Conservation (phyloP, 2,329 filamentous ascomycete species). For the Xylaria sp. region DNA sequence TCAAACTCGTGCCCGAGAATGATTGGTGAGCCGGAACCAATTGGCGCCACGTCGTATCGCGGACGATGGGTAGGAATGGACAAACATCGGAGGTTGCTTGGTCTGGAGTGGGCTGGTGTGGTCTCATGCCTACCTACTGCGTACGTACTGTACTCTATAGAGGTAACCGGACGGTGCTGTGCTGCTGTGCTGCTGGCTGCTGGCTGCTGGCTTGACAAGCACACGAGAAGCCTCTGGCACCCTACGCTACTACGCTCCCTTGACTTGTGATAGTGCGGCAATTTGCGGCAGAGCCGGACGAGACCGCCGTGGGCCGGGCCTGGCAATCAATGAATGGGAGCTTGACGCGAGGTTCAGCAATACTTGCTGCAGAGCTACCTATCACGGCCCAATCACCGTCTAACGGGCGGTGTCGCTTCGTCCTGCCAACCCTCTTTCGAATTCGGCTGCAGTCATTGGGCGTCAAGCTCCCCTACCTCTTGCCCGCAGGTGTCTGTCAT, state of each 20-base stretch:
- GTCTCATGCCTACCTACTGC: too few species aligned
- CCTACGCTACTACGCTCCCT: slow-evolving; percentile 4
- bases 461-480: slow-evolving; percentile 41
- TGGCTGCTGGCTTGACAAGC: slow-evolving; percentile 27
- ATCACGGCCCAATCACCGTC: slow-evolving; percentile 36
- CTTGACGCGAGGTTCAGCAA: slow-evolving; percentile 39
- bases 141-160: too few species aligned
- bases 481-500: slow-evolving; percentile 12
- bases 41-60: slow-evolving; percentile 54
- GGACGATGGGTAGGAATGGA: slow-evolving; percentile 23
- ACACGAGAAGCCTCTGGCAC: slow-evolving; percentile 14
- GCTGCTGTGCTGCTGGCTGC: too few species aligned
- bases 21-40: slow-evolving; percentile 50
- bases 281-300: slow-evolving; percentile 30
- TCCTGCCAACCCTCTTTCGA: slow-evolving; percentile 23
- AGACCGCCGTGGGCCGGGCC: slow-evolving; percentile 23
- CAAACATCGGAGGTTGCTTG: slow-evolving; percentile 24
- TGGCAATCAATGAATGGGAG: slow-evolving; percentile 23
- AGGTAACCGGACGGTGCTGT: slow-evolving; percentile 25
- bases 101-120: slow-evolving; percentile 18
- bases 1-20: slow-evolving; percentile 49
- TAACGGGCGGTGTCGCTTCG: slow-evolving; percentile 23
- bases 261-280: slow-evolving; percentile 19
- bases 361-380: slow-evolving; percentile 39
- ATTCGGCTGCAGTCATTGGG: slow-evolving; percentile 40